phyloP scores from a whole-genome alignment of 495 filamentous ascomycete species.

The Penicillium robsamsonii region DNA sequence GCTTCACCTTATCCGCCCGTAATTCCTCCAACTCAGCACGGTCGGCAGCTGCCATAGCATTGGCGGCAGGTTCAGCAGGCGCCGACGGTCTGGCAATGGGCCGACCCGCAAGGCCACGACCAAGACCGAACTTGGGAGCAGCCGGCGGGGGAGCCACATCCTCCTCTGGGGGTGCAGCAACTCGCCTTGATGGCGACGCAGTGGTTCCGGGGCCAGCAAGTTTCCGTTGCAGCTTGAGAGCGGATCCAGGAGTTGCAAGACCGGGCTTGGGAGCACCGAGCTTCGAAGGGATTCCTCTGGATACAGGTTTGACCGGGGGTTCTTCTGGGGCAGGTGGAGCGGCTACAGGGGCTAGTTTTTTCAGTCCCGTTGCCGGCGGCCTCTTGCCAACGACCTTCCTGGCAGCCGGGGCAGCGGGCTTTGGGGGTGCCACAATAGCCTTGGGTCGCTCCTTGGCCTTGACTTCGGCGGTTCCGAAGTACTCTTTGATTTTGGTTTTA shows the following conservation, averaged over 20 bases:
- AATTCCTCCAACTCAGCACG: conserved; percentile 88
- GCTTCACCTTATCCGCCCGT: conserved; percentile 74
- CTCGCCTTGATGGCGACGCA: conserved; percentile 64
- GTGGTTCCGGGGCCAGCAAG: conserved; percentile 56
- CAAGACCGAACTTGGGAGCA: conserved; percentile 65
- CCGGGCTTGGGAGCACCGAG: conserved; percentile 65
- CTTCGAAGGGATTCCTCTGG: conserved; percentile 60
- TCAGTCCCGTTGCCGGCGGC: conserved; percentile 54
- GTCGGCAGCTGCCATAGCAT: conserved; percentile 68
- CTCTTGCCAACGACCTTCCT: conserved; percentile 50
- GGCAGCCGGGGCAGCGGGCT: conserved; percentile 45
- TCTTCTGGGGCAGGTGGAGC: conserved; percentile 58
- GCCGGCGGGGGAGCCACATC: conserved; percentile 57
- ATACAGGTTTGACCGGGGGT: conserved; percentile 56
- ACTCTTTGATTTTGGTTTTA: conserved; percentile 96
- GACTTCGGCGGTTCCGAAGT: conserved; percentile 85
- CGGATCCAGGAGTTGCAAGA: conserved; percentile 56
- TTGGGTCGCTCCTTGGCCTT: conserved; percentile 98
- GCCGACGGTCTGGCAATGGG: conserved; percentile 78
- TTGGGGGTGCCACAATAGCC: conserved; percentile 65
- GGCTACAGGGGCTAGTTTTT: conserved; percentile 56
- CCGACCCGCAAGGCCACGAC: conserved; percentile 76
- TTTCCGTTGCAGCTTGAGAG: conserved; percentile 68
- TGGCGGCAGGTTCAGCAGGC: conserved; percentile 47
- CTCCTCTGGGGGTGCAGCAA: conserved; percentile 50